A percentile compares a stretch with the other conserved stretches of the same genome.
phyloP scores from a whole-genome alignment of 1,284 basidiomycete species.

The Ceratobasidium sp. region DNA sequence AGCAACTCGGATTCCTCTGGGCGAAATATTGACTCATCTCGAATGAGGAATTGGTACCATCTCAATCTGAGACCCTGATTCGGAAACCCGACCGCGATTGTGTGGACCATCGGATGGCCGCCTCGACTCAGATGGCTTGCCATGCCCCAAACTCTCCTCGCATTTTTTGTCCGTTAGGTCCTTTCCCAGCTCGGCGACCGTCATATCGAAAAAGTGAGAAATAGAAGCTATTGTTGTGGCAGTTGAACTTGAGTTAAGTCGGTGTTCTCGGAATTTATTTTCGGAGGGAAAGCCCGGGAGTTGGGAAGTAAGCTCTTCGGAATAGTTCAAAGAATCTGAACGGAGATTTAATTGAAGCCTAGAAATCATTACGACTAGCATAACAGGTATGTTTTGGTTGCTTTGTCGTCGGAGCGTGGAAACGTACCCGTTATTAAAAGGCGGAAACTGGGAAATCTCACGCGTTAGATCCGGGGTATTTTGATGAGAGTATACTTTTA shows the following conservation, averaged over 20 bases:
- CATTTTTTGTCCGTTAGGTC: neutral
- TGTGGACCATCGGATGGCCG: no score
- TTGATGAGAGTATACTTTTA: no score
- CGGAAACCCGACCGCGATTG: neutral
- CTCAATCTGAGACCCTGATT: constrained; percentile 8
- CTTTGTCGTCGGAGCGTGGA: no score
- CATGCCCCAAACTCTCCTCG: neutral
- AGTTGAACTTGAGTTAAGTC: neutral
- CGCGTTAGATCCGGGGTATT: neutral
- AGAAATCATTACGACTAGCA: constrained; percentile 40
- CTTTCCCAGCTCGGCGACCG: constrained; percentile 29
- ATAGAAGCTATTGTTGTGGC: constrained; percentile 16
- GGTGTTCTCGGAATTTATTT: neutral
- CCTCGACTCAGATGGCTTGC: no score
- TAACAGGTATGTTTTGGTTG: no score
- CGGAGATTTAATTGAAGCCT: constrained; percentile 42
- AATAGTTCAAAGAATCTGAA: constrained; percentile 17
- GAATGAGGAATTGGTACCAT: constrained; percentile 19
- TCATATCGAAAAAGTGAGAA: constrained; percentile 21
- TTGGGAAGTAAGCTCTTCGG: neutral
- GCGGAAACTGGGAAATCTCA: no score
- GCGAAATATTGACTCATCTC: neutral
- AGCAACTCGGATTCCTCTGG: constrained; percentile 1
- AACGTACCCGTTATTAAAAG: no score
- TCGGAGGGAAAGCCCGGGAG: neutral